Conservation (phyloP, 140 eudicot genomes). For the Anethum foeniculum region DNA sequence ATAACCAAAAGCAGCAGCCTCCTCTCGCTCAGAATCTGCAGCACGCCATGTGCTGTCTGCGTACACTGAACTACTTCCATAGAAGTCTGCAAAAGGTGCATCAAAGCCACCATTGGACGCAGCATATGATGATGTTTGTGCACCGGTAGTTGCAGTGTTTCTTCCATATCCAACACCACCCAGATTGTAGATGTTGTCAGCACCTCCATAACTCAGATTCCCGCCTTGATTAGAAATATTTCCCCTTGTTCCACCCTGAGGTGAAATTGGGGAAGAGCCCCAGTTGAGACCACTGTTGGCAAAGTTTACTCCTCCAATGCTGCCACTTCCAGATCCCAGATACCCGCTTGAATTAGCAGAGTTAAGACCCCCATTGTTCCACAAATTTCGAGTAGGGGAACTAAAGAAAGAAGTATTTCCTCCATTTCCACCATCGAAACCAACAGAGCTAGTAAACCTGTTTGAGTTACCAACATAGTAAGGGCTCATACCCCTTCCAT, state of each 20-base stretch:
- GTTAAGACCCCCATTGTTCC: conserved; percentile 57
- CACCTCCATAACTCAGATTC: conserved; percentile 52
- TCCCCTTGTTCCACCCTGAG: conserved; percentile 26
- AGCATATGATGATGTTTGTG: conserved; percentile 33
- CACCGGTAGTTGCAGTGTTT: conserved; percentile 28
- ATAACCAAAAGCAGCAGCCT: no score
- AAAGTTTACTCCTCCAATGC: conserved; percentile 35
- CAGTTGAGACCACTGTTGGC: conserved; percentile 43
- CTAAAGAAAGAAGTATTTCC: conserved; percentile 57
- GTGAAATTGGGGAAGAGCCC: conserved; percentile 42
- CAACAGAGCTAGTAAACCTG: conserved; percentile 39
- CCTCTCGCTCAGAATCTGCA: conserved; percentile 14
- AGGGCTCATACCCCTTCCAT: conserved; percentile 45
- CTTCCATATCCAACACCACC: conserved; percentile 47
- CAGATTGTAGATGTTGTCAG: conserved; percentile 33
- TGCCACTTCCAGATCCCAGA: conserved; percentile 38
- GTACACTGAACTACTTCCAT: conserved; percentile 40
- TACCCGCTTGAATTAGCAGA: conserved; percentile 29
- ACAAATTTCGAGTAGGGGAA: conserved; percentile 36
- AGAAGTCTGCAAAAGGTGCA: conserved; percentile 49
- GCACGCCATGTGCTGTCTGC: conserved; percentile 60
- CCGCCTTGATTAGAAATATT: conserved; percentile 35
- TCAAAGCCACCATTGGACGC: conserved; percentile 44
- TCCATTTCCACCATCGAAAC: conserved; percentile 45
- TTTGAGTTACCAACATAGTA: conserved; percentile 34